phyloP scores from a whole-genome alignment of 2,329 filamentous ascomycete genomes.

The Talaromyces piceae region DNA sequence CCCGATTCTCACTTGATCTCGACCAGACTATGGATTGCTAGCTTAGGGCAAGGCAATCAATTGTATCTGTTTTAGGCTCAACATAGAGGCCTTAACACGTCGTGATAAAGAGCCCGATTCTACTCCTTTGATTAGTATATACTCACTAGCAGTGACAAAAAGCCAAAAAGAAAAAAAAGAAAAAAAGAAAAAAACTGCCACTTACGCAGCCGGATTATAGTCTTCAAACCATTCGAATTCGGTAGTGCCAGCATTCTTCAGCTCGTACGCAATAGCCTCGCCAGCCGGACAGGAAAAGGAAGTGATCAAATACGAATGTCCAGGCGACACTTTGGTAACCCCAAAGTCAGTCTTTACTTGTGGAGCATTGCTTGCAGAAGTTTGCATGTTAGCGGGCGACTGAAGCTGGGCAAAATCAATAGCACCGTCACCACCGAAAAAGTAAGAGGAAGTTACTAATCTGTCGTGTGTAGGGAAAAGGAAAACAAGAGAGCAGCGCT shows the following conservation, averaged over 20 bases:
- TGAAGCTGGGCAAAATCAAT: constrained; percentile 48
- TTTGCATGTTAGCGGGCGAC: constrained; percentile 39
- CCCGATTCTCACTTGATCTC: too few species aligned
- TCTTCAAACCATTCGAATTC: constrained; percentile 58
- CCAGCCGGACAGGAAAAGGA: constrained; percentile 51
- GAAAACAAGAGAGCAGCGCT: constrained; percentile 60
- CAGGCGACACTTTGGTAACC: constrained; percentile 41
- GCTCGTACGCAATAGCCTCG: constrained; percentile 45
- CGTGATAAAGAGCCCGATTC: constrained; percentile 37
- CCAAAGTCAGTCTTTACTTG: constrained; percentile 39
- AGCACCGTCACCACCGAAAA: constrained; percentile 47
- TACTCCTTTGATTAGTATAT: constrained; percentile 17
- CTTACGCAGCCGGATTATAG: constrained; percentile 47
- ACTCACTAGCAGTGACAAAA: background rate
- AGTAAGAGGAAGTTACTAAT: constrained; percentile 54
- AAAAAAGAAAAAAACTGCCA: too few species aligned
- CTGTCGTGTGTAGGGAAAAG: constrained; percentile 52
- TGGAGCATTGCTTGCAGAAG: constrained; percentile 50
- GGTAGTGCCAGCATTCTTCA: constrained; percentile 46
- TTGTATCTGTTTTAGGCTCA: too few species aligned
- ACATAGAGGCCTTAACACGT: constrained; percentile 26
- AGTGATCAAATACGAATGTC: constrained; percentile 47
- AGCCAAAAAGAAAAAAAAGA: too few species aligned
- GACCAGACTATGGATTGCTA: background rate
- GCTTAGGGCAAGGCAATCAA: background rate